A percentile compares a stretch with the other conserved stretches of the same genome.
Evolutionary conservation across 306 rosid species (phyloP).

Genomic region (Comarum palustre): DNA sequence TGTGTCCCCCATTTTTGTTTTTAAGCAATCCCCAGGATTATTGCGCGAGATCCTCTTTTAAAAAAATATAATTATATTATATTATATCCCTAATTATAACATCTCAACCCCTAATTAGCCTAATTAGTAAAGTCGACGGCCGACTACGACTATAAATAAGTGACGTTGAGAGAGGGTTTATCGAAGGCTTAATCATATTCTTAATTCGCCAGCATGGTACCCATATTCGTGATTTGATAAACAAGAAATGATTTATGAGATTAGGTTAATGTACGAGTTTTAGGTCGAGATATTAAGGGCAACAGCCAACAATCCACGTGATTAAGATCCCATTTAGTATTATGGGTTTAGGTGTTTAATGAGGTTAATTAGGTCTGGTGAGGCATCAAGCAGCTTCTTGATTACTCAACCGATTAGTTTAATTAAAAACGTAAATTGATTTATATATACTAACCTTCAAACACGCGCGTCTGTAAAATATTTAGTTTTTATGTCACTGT

Average conservation of each 20-base stretch:
- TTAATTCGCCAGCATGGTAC: neutral
- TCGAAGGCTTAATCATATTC: neutral
- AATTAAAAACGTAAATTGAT: neutral
- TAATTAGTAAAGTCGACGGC: neutral
- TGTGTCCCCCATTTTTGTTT: slow-evolving; percentile 7
- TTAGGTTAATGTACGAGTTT: slow-evolving; percentile 7
- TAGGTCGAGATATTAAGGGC: slow-evolving; percentile 15
- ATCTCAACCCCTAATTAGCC: neutral
- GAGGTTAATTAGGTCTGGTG: neutral
- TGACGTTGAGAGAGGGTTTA: neutral
- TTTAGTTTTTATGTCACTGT: too few species aligned
- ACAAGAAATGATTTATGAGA: neutral
- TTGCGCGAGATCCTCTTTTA: slow-evolving; percentile 20
- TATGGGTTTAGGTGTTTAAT: neutral
- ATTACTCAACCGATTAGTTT: slow-evolving; percentile 8
- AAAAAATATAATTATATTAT: too few species aligned
- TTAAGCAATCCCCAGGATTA: slow-evolving; percentile 2
- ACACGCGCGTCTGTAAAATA: too few species aligned
- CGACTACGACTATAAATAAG: neutral
- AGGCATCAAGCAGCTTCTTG: neutral
- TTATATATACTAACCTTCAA: too few species aligned
- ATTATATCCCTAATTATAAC: neutral
- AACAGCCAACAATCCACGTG: slow-evolving; percentile 34
- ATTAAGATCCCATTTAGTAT: slow-evolving; percentile 22
- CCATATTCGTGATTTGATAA: neutral